Evolutionary conservation across 2,329 filamentous ascomycete species (phyloP).

Genomic region (Exophiala lecanii-corni): DNA sequence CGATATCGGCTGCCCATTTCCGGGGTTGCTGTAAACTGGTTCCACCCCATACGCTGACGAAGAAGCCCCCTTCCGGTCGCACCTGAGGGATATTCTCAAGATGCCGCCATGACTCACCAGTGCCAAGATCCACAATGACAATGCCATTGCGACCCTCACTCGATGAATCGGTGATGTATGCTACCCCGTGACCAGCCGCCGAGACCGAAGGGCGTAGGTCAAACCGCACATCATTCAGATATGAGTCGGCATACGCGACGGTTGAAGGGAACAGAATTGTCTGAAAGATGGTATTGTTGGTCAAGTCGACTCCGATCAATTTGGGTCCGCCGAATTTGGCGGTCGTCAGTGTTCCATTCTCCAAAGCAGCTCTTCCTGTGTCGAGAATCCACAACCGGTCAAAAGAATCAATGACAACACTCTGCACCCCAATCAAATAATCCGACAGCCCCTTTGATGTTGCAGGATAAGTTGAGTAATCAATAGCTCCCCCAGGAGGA

Average conservation of each 20-base stretch:
- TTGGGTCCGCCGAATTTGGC: slow-evolving; percentile 49
- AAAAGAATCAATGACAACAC: slow-evolving; percentile 47
- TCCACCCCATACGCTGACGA: slow-evolving; percentile 45
- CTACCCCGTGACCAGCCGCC: slow-evolving; percentile 41
- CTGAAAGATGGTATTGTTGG: slow-evolving; percentile 43
- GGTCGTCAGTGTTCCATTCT: slow-evolving; percentile 41
- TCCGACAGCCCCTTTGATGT: slow-evolving; percentile 44
- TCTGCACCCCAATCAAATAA: slow-evolving; percentile 50
- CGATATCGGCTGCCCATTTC: slow-evolving; percentile 33
- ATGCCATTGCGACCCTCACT: slow-evolving; percentile 47
- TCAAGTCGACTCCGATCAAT: slow-evolving; percentile 46
- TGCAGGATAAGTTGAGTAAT: slow-evolving; percentile 45
- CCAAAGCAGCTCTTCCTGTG: slow-evolving; percentile 44
- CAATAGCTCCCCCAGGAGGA: slow-evolving; percentile 48
- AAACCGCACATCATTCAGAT: slow-evolving; percentile 53
- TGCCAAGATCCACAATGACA: slow-evolving; percentile 47
- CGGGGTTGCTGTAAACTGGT: slow-evolving; percentile 40
- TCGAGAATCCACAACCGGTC: slow-evolving; percentile 53
- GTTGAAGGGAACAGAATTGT: slow-evolving; percentile 48
- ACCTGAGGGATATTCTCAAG: slow-evolving; percentile 41
- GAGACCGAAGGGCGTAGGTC: slow-evolving; percentile 42
- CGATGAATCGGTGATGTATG: slow-evolving; percentile 51
- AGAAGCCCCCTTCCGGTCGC: slow-evolving; percentile 41
- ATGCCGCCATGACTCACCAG: slow-evolving; percentile 48
- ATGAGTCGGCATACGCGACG: slow-evolving; percentile 46